Base-by-base conservation (phyloP, 331 rosid species). In the Phaseolus coccineus region DNA sequence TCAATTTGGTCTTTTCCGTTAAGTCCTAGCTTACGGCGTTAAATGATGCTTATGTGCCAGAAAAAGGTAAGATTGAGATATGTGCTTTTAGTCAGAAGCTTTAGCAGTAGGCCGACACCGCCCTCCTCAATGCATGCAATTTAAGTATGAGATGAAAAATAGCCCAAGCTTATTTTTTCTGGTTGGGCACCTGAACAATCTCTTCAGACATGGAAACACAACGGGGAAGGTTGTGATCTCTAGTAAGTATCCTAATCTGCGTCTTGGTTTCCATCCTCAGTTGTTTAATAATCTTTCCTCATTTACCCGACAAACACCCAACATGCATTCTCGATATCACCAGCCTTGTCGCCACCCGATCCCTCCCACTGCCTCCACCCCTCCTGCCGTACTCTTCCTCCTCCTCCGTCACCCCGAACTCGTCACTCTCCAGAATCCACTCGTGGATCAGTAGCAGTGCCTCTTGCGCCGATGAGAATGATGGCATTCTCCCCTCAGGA, bases 211-310 rank as follows among this genome's bases (percentile, higher is more conserved):
- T 81, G 6, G 99, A 81, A 88, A 96, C 93, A 83, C 99, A 93
- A 69, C 98, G 97, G 39, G 99, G 99, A 72, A 96, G 91, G 66
- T 79, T 91, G 79, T 87, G 90, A 89, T 96, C 99, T 84, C 99
- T 90, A 46, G 99, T 98, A 48, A 96, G 94, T 84, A 96, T 86
- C 84, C 98, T 93, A 82, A 96, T 96, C 80, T 96, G 99, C 5
- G 98, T 93, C 96, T 90, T 96, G 3, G 99, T 96, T 76, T 96
- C 99, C 71, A 83, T 86, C 88, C 99, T 91, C 99, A 96, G 93
- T 83, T 96, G 99, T 89, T 93, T 98, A 84, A 96, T 96, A 59
- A 96, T 96, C 96, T 93, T 96, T 73, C 99, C 99, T 66, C 96
- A 98, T 78, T 96, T 96, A n/a, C 99, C 98, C 55, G 93, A 87